Base-by-base conservation (phyloP, 352 stramenopile species). In the Pythium aphanidermatum region DNA sequence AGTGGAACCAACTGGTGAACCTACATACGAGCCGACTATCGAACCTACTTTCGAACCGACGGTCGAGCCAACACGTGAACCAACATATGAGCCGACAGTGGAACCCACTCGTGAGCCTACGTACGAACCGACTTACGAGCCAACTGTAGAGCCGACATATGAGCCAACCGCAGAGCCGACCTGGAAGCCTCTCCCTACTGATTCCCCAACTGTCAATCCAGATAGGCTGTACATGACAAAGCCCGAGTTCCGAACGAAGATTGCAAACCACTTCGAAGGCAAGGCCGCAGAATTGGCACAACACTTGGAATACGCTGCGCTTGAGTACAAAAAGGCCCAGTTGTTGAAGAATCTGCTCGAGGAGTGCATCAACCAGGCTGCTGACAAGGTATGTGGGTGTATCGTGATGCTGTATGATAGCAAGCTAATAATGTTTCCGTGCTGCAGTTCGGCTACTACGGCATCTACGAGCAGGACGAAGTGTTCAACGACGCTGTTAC, bases 361-460 rank as follows among this genome's bases (percentile, higher is more conserved):
- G 8, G 20, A 58, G 30, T 66, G 58, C 42, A 58, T 66, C 32
- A 41, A 36, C 23, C 31, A 58, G 38, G 58, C 58, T 2, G 16
- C 51, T 3, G 34, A 62, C 27, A 58, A 55, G 47, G 58, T 66
- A 56, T 16, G 31, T 39, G 8, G 9, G 27, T n/a, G 10, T 28
- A 4, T 40, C 10, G 11, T 37, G 49, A n/a, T 47, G 8, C 41
- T 54, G 10, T 51, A 27, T 41, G 23, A 28, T 14, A n/a, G n/a
- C n/a, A n/a, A n/a, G n/a, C n/a, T n/a, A n/a, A n/a, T 9, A 9
- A 13, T 49, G 14, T 41, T 12, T 58, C 5, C 46, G 14, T 48
- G 23, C 4, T 16, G 7, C 42, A 66, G 58, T 66, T 62, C 29
- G 58, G 58, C 37, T 55, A 49, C 27, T 51, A 58, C 32, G 58